Evolutionary conservation across 805 yeast genomes (phyloP), one percentile per base, ranked within the genome.

Genomic region (Phaffomyces thermotolerans): DNA sequence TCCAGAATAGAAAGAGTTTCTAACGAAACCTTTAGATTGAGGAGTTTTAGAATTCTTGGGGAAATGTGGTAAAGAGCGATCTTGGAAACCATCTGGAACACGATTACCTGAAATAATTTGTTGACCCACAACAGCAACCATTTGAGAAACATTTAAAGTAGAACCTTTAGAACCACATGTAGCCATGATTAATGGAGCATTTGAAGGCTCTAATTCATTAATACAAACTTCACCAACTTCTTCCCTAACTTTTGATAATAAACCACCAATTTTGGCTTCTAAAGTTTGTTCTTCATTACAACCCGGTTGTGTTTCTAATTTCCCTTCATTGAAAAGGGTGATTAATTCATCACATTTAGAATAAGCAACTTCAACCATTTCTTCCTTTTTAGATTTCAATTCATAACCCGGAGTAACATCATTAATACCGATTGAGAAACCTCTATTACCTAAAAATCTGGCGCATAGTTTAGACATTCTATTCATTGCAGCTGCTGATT

Each of bases 121-220:
- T 69, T 93, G 99, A 43, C 99, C 99, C 25, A 93, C 99, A 62
- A 91, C 96, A 0, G 99, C 99, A 75, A 93, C 98, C 99, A 93
- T 93, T 71, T 93, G 99, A 13, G 99, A 93, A 27, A 93, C 99
- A 65, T 93, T 93, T 50, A 95, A 76, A 0, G 96, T 89, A 34
- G 98, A 93, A 66, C 99, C 99, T 65, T 93, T 93, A 35, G 98
- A 91, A 55, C 99, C 99, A 75, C 98, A 93, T 2, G 96, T 87
- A 12, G 99, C 97, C 99, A 93, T 93, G 60, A 93, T 91, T 58
- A 93, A 75, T 34, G 99, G 99, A 22, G 99, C 96, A 62, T 93
- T 93, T 40, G 88, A 76, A 41, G 83, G 78, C 52, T 86, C 96
- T 46, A 93, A 71, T 65, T 93, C 98, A 43, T 74, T 78, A 59